Percentiles rank a stretch among this genome's conserved stretches.
These are phyloP conservation scores for Yamadazyma sp. DNA, from an alignment of 1,139 yeast genomes.

Conservation along the genomic window DNA sequence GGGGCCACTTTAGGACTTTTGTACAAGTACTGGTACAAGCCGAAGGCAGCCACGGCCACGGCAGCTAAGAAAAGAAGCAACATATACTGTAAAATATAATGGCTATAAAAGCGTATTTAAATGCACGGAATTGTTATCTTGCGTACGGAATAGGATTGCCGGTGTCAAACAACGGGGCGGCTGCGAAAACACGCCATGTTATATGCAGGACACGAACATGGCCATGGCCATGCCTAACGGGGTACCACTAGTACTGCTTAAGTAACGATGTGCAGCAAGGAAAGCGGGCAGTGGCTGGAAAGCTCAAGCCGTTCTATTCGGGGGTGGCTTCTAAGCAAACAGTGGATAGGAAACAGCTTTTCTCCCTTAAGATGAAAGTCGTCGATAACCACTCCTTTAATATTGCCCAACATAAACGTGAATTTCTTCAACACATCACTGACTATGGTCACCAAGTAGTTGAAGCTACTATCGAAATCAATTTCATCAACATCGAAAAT, in stretches of 20 bases:
- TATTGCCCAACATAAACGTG: slow-evolving; percentile 33
- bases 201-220: too few species aligned
- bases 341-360: slow-evolving; percentile 30
- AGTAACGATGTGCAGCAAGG: background rate
- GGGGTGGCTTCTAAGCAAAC: slow-evolving; percentile 34
- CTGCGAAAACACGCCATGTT: too few species aligned
- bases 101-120: background rate
- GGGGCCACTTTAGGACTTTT: background rate
- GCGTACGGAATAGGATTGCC: slow-evolving; percentile 3
- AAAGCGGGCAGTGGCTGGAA: slow-evolving; percentile 18
- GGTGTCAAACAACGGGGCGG: background rate
- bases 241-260: background rate
- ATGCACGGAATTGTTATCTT: background rate
- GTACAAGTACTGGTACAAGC: background rate
- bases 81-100: background rate
- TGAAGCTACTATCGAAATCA: slow-evolving; percentile 20
- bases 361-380: slow-evolving; percentile 35
- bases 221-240: too few species aligned
- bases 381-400: slow-evolving; percentile 35
- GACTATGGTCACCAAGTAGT: slow-evolving; percentile 32
- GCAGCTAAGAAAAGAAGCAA: background rate
- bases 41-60: background rate
- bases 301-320: slow-evolving; percentile 33
- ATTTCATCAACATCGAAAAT: slow-evolving; percentile 18
- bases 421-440: slow-evolving; percentile 38